Evolutionary conservation across 2,329 filamentous ascomycete species (phyloP).

Genomic region (Cucurbitaria berberidis): DNA sequence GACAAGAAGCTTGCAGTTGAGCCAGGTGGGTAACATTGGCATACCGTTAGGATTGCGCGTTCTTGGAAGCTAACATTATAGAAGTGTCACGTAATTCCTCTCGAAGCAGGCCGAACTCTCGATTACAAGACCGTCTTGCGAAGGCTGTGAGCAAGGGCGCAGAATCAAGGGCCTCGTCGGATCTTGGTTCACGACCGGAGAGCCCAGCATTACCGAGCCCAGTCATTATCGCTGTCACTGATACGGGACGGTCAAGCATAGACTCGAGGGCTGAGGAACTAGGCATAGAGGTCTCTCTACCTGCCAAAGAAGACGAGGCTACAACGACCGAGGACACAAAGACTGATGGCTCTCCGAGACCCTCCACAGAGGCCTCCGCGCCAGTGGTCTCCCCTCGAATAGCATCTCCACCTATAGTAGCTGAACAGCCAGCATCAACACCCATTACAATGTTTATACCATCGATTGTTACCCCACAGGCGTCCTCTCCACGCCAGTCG

Average conservation of each 20-base stretch:
- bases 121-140: conserved; percentile 86
- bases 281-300: conserved; percentile 19
- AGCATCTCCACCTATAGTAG: conserved; percentile 26
- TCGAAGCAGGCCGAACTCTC: conserved; percentile 73
- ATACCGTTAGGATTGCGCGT: background rate
- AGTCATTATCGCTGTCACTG: conserved; percentile 22
- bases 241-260: conserved; percentile 53
- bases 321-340: conserved; percentile 18
- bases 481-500: conserved; percentile 41
- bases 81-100: conserved; percentile 69
- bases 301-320: conserved; percentile 21
- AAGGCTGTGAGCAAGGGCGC: conserved; percentile 81
- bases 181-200: conserved; percentile 58
- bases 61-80: conserved; percentile 37
- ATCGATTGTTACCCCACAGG: conserved; percentile 37
- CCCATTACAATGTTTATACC: conserved; percentile 39
- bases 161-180: conserved; percentile 57
- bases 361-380: conserved; percentile 35
- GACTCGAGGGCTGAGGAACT: conserved; percentile 50
- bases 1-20: conserved; percentile 43
- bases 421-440: conserved; percentile 47
- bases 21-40: conserved; percentile 35
- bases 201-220: conserved; percentile 55
- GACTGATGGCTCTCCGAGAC: conserved; percentile 20
- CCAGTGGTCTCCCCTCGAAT: conserved; percentile 8